phyloP scores from a whole-genome alignment of 2,329 filamentous ascomycete species.

The Dactylellina cionopaga region DNA sequence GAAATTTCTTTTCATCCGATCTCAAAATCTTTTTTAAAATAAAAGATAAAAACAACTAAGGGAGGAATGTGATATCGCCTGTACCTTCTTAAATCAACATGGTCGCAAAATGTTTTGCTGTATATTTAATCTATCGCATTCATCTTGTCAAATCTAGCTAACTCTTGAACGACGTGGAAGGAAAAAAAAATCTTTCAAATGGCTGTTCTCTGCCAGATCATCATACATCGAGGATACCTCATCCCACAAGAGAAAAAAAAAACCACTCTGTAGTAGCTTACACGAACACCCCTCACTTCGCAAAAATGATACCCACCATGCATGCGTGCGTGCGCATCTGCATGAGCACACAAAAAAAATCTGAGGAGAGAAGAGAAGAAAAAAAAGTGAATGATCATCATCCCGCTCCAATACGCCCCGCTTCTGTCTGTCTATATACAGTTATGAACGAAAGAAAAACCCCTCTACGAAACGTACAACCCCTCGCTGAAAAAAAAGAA shows the following conservation, averaged over 20 bases:
- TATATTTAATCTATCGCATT: too few relatives aligned
- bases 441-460: conserved; percentile 21
- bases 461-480: conserved; percentile 39
- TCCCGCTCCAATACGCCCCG: conserved; percentile 45
- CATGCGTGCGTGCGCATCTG: conserved; percentile 1
- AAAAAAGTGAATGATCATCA: conserved; percentile 46
- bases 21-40: background rate
- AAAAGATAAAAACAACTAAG: background rate
- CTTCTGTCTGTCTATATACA: conserved; percentile 29
- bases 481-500: conserved; percentile 22
- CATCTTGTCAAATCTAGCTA: too few relatives aligned
- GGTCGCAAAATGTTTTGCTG: background rate
- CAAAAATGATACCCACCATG: conserved; percentile 1
- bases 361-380: conserved; percentile 6
- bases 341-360: conserved; percentile 10
- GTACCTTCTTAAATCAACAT: conserved; percentile 3
- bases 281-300: conserved; percentile 11
- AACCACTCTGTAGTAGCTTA: conserved; percentile 21
- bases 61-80: conserved; percentile 13
- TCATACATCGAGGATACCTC: conserved; percentile 27
- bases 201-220: conserved; percentile 47
- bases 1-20: conserved; percentile 14
- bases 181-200: conserved; percentile 7
- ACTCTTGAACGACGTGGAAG: background rate
- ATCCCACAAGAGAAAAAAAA: conserved; percentile 15